Conservation (phyloP, 768 basidiomycete species). For the Xerocomellus dryophilus region DNA sequence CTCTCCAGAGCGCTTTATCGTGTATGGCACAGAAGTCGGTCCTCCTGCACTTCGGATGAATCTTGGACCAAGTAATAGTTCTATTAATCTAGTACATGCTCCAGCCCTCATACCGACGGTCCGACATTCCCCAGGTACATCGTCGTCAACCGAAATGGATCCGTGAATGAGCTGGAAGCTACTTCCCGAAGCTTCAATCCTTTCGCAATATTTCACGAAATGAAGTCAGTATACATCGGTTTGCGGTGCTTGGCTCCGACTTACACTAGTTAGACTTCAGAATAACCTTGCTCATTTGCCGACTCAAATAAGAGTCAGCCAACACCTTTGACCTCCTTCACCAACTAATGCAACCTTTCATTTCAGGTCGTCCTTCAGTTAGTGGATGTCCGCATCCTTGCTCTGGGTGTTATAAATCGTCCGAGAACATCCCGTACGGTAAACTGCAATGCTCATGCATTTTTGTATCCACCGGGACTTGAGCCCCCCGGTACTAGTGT, state of each 20-base stretch:
- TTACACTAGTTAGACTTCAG: conserved; percentile 50
- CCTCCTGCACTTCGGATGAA: conserved; percentile 75
- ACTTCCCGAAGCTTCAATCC: conserved; percentile 71
- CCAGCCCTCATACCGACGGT: background rate
- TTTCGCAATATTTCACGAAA: conserved; percentile 62
- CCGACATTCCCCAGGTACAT: conserved; percentile 55
- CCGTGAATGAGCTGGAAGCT: conserved; percentile 66
- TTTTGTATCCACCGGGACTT: conserved; percentile 70
- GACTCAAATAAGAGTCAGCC: conserved; percentile 61
- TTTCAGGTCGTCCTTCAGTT: conserved; percentile 65
- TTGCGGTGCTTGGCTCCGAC: background rate
- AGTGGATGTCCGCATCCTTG: conserved; percentile 68
- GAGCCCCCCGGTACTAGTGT: conserved; percentile 25
- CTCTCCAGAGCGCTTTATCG: conserved; percentile 53
- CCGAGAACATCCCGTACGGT: conserved; percentile 54
- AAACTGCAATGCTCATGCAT: conserved; percentile 64
- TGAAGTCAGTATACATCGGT: conserved; percentile 52
- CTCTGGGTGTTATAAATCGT: conserved; percentile 60
- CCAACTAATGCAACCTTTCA: conserved; percentile 4
- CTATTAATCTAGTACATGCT: background rate
- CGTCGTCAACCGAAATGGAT: conserved; percentile 70
- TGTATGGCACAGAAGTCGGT: conserved; percentile 65
- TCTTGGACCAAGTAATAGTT: conserved; percentile 72
- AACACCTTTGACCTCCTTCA: conserved; percentile 1
- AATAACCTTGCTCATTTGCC: conserved; percentile 65